phyloP scores from a whole-genome alignment of 164 flowering plant genomes.

The Umbellularia californica region DNA sequence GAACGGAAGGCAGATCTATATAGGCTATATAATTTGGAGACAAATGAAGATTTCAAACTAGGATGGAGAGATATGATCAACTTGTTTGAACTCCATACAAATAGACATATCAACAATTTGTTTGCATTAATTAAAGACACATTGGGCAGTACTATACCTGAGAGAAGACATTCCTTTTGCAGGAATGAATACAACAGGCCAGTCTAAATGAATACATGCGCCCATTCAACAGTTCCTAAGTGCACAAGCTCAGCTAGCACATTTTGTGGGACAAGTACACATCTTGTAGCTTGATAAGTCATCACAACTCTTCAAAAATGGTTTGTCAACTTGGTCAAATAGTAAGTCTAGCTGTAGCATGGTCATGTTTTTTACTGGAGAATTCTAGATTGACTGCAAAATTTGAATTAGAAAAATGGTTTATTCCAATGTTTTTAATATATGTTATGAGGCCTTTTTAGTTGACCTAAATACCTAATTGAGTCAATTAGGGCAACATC shows the following conservation, averaged over 20 bases:
- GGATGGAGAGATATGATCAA: conserved; percentile 87
- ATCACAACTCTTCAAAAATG: background rate
- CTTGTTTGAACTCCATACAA: conserved; percentile 67
- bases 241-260: conserved; percentile 79
- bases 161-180: conserved; percentile 76
- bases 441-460: too few relatives aligned
- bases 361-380: background rate
- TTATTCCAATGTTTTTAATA: too few relatives aligned
- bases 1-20: conserved; percentile 86
- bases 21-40: conserved; percentile 72
- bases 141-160: conserved; percentile 87
- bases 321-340: background rate
- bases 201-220: conserved; percentile 74
- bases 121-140: conserved; percentile 47
- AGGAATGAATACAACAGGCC: conserved; percentile 69
- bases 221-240: conserved; percentile 87
- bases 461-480: too few relatives aligned
- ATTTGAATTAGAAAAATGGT: too few relatives aligned
- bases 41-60: conserved; percentile 71
- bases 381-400: too few relatives aligned
- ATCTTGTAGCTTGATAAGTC: background rate
- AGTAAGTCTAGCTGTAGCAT: background rate
- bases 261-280: conserved; percentile 82
- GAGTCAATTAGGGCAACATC: too few relatives aligned
- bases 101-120: conserved; percentile 68